Conservation (phyloP, 805 yeast species). For the Barnettozyma populi region DNA sequence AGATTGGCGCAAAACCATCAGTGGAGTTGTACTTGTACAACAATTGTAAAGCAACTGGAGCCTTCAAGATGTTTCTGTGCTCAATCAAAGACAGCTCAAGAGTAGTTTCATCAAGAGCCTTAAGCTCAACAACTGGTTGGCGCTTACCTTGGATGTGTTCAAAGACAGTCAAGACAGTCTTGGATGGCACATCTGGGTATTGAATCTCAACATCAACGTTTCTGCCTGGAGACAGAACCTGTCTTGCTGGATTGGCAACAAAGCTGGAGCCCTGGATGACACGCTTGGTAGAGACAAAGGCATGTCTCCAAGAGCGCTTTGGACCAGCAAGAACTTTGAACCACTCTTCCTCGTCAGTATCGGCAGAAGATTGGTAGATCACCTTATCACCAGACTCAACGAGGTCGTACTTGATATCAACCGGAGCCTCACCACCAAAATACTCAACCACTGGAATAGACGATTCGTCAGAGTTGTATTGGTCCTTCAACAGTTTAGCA, state of each 20-base stretch:
- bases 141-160: conserved; percentile 71
- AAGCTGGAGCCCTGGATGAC: conserved; percentile 83
- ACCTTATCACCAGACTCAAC: conserved; percentile 29
- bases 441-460: conserved; percentile 85
- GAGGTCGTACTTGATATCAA: conserved; percentile 29
- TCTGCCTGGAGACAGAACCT: conserved; percentile 71
- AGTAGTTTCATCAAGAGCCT: conserved; percentile 40
- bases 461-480: conserved; percentile 63
- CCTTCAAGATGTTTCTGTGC: conserved; percentile 75
- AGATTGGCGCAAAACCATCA: conserved; percentile 94
- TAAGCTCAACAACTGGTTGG: conserved; percentile 61
- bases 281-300: conserved; percentile 72
- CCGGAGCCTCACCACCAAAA: conserved; percentile 65
- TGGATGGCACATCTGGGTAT: conserved; percentile 42
- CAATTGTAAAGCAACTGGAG: conserved; percentile 71
- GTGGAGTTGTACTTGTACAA: conserved; percentile 73
- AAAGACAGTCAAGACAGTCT: conserved; percentile 56
- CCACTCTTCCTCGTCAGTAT: conserved; percentile 49
- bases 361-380: conserved; percentile 35
- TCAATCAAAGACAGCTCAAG: conserved; percentile 78
- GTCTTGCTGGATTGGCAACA: conserved; percentile 71
- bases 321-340: conserved; percentile 76
- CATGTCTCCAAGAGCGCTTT: conserved; percentile 81
- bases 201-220: conserved; percentile 59
- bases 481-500: conserved; percentile 56